phyloP scores from a whole-genome alignment of 306 rosid species.

The Prunus padus region DNA sequence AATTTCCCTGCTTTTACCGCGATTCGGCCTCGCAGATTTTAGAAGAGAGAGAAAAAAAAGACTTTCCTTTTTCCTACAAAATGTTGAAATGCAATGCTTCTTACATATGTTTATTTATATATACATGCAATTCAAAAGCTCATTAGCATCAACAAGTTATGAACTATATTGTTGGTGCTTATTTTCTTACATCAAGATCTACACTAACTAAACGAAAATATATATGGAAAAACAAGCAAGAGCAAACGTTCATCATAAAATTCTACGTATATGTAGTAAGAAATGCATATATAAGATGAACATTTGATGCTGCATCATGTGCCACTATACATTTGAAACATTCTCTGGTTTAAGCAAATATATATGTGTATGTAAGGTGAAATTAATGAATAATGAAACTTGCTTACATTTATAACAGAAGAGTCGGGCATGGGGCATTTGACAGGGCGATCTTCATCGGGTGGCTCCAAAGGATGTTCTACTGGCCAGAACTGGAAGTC shows the following conservation, averaged over 20 bases:
- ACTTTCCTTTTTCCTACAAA: too few relatives aligned
- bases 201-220: background rate
- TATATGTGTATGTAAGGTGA: background rate
- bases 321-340: too few relatives aligned
- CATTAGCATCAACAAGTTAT: too few relatives aligned
- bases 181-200: background rate
- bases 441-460: slow-evolving; percentile 89
- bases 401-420: slow-evolving; percentile 68
- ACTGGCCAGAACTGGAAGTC: slow-evolving; percentile 80
- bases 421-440: slow-evolving; percentile 91
- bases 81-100: too few relatives aligned
- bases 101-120: too few relatives aligned
- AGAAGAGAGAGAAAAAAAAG: too few relatives aligned
- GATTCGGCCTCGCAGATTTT: too few relatives aligned
- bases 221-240: background rate
- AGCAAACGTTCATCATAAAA: background rate
- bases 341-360: too few relatives aligned
- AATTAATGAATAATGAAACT: background rate
- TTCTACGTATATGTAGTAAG: background rate
- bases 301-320: background rate
- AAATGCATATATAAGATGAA: background rate
- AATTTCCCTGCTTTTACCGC: too few relatives aligned
- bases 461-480: slow-evolving; percentile 88
- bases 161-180: too few relatives aligned
- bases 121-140: too few relatives aligned